These are phyloP conservation scores for Cystobasidium slooffiae DNA, from an alignment of 1,284 basidiomycete genomes.

Conservation along the genomic window DNA sequence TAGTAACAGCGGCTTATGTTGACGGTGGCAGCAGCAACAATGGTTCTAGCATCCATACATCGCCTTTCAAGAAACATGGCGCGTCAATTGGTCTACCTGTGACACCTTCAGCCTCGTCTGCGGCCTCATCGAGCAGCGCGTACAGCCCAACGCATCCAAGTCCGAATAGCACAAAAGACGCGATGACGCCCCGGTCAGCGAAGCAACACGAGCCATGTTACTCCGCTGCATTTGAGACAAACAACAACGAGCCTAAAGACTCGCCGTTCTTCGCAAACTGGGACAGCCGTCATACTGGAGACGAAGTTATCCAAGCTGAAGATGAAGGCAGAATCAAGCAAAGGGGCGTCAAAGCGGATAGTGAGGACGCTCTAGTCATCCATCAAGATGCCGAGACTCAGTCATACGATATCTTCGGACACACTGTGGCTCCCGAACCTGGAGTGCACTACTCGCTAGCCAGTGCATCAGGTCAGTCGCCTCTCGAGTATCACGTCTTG, in stretches of 20 bases:
- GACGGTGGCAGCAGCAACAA: too few relatives aligned
- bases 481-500: not conserved
- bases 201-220: not conserved
- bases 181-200: slow-evolving; percentile 25
- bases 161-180: slow-evolving; percentile 17
- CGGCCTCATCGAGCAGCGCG: slow-evolving; percentile 8
- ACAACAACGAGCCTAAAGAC: not conserved
- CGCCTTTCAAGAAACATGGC: not conserved
- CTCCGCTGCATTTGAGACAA: not conserved
- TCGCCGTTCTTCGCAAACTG: slow-evolving; percentile 12
- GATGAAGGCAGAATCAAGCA: not conserved
- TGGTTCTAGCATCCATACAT: not conserved
- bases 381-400: not conserved
- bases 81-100: not conserved
- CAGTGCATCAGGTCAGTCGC: slow-evolving; percentile 3
- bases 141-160: slow-evolving; percentile 14
- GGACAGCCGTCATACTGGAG: not conserved
- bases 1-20: too few relatives aligned
- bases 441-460: not conserved
- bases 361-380: too few relatives aligned
- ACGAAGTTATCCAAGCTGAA: not conserved
- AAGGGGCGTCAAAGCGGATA: too few relatives aligned
- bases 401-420: not conserved
- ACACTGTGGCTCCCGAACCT: not conserved
- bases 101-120: slow-evolving; percentile 6